These are phyloP conservation scores for Paraurostyla sp. DNA, from an alignment of 73 alveolate genomes.

Conservation along the genomic window DNA sequence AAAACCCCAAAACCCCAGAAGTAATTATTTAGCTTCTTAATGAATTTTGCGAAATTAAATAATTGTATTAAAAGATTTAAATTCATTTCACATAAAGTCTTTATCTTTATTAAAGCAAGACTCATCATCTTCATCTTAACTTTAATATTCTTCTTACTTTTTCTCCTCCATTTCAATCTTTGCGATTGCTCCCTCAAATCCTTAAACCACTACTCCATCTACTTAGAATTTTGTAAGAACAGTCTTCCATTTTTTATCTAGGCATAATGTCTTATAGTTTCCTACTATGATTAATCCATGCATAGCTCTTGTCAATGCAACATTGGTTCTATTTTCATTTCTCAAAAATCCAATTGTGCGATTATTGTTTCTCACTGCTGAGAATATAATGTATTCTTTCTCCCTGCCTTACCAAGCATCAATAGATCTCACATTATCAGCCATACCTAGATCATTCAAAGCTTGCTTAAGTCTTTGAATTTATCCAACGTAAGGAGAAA, in stretches of 20 bases:
- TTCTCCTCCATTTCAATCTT: no score
- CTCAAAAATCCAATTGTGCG: slow-evolving; percentile 1
- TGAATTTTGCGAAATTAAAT: no score
- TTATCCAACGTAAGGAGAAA: slow-evolving; percentile 38
- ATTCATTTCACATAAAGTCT: no score
- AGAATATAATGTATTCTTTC: not conserved
- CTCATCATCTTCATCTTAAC: no score
- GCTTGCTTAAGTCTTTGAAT: not conserved
- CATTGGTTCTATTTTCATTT: slow-evolving; percentile 79
- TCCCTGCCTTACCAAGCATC: slow-evolving; percentile 49
- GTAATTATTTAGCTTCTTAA: no score
- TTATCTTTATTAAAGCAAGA: no score
- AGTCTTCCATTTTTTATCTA: not conserved
- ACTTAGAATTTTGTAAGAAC: not conserved
- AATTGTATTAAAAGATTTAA: no score
- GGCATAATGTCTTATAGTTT: slow-evolving; percentile 14
- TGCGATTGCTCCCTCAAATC: no score
- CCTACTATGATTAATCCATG: slow-evolving; percentile 84
- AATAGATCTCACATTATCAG: not conserved
- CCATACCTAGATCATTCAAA: not conserved
- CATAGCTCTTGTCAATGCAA: slow-evolving; percentile 83
- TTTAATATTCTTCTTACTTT: no score
- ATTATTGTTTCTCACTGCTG: not conserved
- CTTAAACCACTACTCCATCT: no score
- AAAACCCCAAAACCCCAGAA: no score